phyloP scores from a whole-genome alignment of 768 basidiomycete genomes.

The Trametes cubensis region DNA sequence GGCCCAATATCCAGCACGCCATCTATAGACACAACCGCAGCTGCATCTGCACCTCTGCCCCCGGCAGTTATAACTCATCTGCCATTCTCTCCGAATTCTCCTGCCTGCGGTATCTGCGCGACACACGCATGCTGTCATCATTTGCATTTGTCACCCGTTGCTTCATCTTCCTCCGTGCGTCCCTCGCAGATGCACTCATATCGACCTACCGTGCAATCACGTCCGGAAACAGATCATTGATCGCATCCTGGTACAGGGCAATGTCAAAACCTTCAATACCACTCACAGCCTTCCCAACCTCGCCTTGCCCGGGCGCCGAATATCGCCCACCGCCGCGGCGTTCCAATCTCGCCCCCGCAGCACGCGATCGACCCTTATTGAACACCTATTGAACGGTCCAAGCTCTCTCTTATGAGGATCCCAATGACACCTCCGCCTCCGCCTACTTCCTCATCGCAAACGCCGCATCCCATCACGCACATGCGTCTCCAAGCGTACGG shows the following conservation, averaged over 20 bases:
- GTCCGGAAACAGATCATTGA: slow-evolving; percentile 13
- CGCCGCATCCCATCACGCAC: neutral
- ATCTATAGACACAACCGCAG: neutral
- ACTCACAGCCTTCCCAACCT: slow-evolving; percentile 16
- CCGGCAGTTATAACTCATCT: neutral
- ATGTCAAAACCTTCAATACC: slow-evolving; percentile 9
- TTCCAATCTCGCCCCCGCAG: neutral
- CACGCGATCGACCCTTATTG: slow-evolving; percentile 12
- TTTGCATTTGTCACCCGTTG: neutral
- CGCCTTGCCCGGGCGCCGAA: slow-evolving; percentile 13
- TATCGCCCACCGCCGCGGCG: neutral
- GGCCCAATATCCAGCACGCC: slow-evolving; percentile 3
- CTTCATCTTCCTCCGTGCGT: slow-evolving; percentile 7
- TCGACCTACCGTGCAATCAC: slow-evolving; percentile 7
- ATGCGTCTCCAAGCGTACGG: too few relatives aligned
- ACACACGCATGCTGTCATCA: slow-evolving; percentile 7
- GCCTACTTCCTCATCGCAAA: neutral
- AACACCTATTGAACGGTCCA: neutral
- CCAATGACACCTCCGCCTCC: neutral
- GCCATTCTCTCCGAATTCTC: too few relatives aligned
- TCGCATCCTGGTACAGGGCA: slow-evolving; percentile 13
- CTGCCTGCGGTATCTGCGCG: slow-evolving; percentile 6
- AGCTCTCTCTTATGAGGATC: neutral
- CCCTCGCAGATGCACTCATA: neutral
- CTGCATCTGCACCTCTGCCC: too few relatives aligned